Conservation (phyloP, 495 filamentous ascomycete genomes). For the Oleoguttula mirabilis region DNA sequence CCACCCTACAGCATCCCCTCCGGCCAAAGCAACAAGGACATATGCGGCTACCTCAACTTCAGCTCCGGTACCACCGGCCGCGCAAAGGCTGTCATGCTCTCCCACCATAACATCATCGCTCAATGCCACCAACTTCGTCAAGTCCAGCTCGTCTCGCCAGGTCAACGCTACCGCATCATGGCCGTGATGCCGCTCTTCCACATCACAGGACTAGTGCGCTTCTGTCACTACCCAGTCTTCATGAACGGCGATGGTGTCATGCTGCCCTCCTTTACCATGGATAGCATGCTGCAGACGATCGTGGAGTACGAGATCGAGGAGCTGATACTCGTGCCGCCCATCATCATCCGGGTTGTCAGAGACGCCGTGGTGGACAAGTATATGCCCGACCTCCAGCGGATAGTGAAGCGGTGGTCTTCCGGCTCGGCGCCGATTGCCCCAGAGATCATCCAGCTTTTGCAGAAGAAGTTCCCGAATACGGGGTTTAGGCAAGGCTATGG, state of each 20-base stretch:
- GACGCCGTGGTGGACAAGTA: slow-evolving; percentile 49
- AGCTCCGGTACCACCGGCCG: slow-evolving; percentile 25
- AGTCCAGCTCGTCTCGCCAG: slow-evolving; percentile 29
- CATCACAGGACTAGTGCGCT: slow-evolving; percentile 46
- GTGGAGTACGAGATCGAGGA: slow-evolving; percentile 43
- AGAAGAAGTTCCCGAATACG: slow-evolving; percentile 45
- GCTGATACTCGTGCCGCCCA: slow-evolving; percentile 55
- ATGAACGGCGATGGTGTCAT: slow-evolving; percentile 41
- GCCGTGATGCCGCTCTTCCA: slow-evolving; percentile 45
- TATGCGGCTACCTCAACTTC: slow-evolving; percentile 47
- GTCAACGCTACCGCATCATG: slow-evolving; percentile 37
- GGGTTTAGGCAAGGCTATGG: slow-evolving; percentile 58
- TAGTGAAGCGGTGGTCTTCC: slow-evolving; percentile 38
- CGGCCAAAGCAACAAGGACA: slow-evolving; percentile 40
- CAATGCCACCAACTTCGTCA: slow-evolving; percentile 45
- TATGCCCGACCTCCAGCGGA: slow-evolving; percentile 34
- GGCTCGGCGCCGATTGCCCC: slow-evolving; percentile 54
- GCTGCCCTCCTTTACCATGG: slow-evolving; percentile 18
- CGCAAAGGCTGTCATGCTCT: slow-evolving; percentile 32
- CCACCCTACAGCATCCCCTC: slow-evolving; percentile 32
- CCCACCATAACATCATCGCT: slow-evolving; percentile 51
- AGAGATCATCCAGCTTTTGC: slow-evolving; percentile 47
- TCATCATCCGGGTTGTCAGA: slow-evolving; percentile 52
- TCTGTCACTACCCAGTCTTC: slow-evolving; percentile 46
- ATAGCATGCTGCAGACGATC: slow-evolving; percentile 15